phyloP scores from a whole-genome alignment of 2,329 filamentous ascomycete species.

The Paecilomyces niveus region DNA sequence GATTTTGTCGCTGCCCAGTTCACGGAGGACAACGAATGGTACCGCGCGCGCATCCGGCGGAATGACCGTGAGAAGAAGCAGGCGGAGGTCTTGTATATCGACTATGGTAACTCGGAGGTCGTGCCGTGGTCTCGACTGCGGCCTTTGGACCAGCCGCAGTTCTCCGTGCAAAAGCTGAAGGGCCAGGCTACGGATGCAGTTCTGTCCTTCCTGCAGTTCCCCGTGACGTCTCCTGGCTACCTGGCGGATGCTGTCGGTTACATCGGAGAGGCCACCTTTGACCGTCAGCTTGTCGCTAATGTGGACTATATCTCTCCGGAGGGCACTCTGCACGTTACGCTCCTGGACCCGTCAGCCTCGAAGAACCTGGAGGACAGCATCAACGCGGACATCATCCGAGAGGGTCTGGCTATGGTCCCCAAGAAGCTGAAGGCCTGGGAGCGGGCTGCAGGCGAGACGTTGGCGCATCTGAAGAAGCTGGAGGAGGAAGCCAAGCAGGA shows the following conservation, averaged over 20 bases:
- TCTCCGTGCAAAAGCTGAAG: conserved; percentile 73
- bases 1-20: conserved; percentile 90
- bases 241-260: conserved; percentile 70
- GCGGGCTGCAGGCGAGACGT: conserved; percentile 62
- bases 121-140: conserved; percentile 79
- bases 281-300: conserved; percentile 75
- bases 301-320: conserved; percentile 82
- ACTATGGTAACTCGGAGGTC: conserved; percentile 92
- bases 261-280: conserved; percentile 67
- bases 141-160: conserved; percentile 70
- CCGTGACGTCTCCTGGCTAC: conserved; percentile 67
- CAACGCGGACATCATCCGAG: conserved; percentile 78
- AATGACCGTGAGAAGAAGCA: conserved; percentile 88
- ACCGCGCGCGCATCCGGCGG: conserved; percentile 80
- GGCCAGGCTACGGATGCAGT: conserved; percentile 81
- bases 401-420: conserved; percentile 85
- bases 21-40: conserved; percentile 85
- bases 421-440: conserved; percentile 91
- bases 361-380: conserved; percentile 67
- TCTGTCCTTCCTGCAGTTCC: conserved; percentile 83
- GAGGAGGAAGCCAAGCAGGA: conserved; percentile 73
- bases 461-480: conserved; percentile 64
- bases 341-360: conserved; percentile 67
- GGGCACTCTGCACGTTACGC: conserved; percentile 74
- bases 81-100: conserved; percentile 86